phyloP scores from a whole-genome alignment of 1,284 basidiomycete genomes.

The Chiua sp. region DNA sequence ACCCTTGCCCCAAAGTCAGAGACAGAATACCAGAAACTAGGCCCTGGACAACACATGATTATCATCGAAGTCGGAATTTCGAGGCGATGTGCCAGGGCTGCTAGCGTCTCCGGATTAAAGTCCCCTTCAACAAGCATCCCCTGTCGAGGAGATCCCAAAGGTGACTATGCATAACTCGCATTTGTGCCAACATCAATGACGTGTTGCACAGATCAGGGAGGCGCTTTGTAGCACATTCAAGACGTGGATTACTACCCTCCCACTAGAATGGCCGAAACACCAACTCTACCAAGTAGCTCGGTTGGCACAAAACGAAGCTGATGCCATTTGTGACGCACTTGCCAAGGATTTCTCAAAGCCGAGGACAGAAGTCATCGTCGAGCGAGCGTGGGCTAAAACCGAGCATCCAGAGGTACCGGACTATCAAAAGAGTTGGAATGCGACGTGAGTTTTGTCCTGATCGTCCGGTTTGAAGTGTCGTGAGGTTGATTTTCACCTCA shows the following conservation, averaged over 20 bases:
- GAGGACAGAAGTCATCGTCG: slow-evolving; percentile 27
- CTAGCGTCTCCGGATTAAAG: slow-evolving; percentile 45
- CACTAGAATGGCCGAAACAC: slow-evolving; percentile 31
- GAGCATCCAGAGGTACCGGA: slow-evolving; percentile 32
- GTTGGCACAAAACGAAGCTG: slow-evolving; percentile 33
- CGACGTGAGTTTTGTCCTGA: slow-evolving; percentile 31
- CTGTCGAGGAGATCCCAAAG: no score
- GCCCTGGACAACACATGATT: slow-evolving; percentile 41
- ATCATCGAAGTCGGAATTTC: slow-evolving; percentile 37
- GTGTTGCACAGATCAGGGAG: slow-evolving; percentile 31
- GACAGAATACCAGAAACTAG: slow-evolving; percentile 25
- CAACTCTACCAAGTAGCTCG: slow-evolving; percentile 40
- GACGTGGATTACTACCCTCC: slow-evolving; percentile 26
- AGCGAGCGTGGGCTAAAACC: slow-evolving; percentile 27
- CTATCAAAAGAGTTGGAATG: slow-evolving; percentile 34
- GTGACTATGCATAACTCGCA: no score
- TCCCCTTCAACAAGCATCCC: slow-evolving; percentile 51
- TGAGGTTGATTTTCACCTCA: background rate
- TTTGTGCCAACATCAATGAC: no score
- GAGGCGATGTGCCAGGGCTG: slow-evolving; percentile 33
- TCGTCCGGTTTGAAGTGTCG: background rate
- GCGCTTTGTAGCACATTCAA: slow-evolving; percentile 32
- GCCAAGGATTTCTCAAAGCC: slow-evolving; percentile 37
- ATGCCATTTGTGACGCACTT: slow-evolving; percentile 33
- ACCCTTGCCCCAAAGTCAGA: slow-evolving; percentile 37